Conservation (phyloP, 2,329 filamentous ascomycete genomes). For the Ilyonectria destructans region DNA sequence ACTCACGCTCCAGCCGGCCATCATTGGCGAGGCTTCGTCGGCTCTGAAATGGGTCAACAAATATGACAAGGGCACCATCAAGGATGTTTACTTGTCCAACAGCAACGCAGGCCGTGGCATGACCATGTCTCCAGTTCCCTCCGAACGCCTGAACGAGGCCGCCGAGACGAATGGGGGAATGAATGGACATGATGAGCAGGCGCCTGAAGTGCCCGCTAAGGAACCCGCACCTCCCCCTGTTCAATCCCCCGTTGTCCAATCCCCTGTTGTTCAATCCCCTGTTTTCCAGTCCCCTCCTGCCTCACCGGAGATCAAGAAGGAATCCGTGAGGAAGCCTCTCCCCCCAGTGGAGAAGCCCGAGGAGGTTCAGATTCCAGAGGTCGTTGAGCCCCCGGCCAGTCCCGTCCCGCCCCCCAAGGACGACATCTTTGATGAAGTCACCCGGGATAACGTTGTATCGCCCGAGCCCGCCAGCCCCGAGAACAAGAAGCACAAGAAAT, state of each 20-base stretch:
- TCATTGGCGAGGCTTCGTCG: constrained; percentile 89
- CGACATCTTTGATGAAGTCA: constrained; percentile 40
- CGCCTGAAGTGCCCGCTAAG: constrained; percentile 63
- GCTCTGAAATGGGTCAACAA: constrained; percentile 98
- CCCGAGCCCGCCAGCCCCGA: constrained; percentile 60
- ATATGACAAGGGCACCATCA: constrained; percentile 91
- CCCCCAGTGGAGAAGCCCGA: constrained; percentile 28
- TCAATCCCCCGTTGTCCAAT: background rate
- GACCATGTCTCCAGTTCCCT: constrained; percentile 53
- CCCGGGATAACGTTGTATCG: constrained; percentile 44
- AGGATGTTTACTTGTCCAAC: constrained; percentile 88
- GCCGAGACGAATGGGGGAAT: constrained; percentile 28
- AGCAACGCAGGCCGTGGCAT: constrained; percentile 79
- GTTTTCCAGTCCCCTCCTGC: background rate
- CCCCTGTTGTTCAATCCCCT: background rate
- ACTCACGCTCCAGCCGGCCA: constrained; percentile 87
- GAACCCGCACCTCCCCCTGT: constrained; percentile 40
- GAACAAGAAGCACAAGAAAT: constrained; percentile 63
- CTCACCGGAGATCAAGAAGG: constrained; percentile 2
- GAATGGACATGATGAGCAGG: constrained; percentile 47
- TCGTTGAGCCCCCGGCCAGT: constrained; percentile 29
- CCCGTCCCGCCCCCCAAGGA: constrained; percentile 49
- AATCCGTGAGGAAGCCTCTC: constrained; percentile 32
- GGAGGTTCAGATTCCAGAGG: constrained; percentile 20
- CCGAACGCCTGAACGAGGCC: constrained; percentile 53